Conservation (phyloP, 352 stramenopile species). For the Pseudoperonospora humuli region DNA sequence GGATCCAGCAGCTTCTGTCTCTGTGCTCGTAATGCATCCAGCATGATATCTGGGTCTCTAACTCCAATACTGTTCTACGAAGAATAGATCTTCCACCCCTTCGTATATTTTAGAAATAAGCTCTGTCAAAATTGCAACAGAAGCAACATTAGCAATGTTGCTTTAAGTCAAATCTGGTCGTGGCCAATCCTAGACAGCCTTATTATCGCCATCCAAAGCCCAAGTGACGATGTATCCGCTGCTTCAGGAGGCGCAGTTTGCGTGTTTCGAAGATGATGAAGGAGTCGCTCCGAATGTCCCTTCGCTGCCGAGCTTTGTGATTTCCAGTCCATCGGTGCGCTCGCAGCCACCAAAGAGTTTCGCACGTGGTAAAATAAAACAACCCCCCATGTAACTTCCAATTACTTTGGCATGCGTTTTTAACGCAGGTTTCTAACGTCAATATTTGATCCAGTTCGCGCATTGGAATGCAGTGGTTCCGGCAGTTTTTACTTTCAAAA, state of each 20-base stretch:
- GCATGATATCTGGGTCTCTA: constrained; percentile 29
- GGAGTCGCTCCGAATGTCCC: constrained; percentile 9
- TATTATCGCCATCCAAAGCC: constrained; percentile 8
- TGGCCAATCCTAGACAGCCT: not conserved
- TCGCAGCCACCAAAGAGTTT: constrained; percentile 50
- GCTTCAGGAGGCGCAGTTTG: constrained; percentile 64
- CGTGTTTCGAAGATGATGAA: constrained; percentile 63
- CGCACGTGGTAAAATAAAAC: constrained; percentile 27
- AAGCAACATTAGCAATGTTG: not conserved
- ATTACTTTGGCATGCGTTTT: not conserved
- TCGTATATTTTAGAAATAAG: not conserved
- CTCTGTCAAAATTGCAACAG: not conserved
- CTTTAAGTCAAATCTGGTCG: constrained; percentile 1
- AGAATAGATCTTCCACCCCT: not conserved
- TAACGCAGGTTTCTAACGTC: constrained; percentile 10
- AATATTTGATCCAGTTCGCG: constrained; percentile 31
- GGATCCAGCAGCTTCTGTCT: constrained; percentile 79
- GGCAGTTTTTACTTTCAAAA: constrained; percentile 74
- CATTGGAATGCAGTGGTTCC: constrained; percentile 54
- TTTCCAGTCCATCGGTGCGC: constrained; percentile 26
- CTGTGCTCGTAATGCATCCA: constrained; percentile 56
- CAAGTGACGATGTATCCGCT: constrained; percentile 22
- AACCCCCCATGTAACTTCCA: not conserved
- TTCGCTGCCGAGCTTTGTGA: constrained; percentile 22
- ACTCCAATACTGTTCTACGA: constrained; percentile 1